Percentiles rank a stretch among this genome's conserved stretches.
Conservation (phyloP, 345 rosid genomes). For the Eutrema heterophyllum region DNA sequence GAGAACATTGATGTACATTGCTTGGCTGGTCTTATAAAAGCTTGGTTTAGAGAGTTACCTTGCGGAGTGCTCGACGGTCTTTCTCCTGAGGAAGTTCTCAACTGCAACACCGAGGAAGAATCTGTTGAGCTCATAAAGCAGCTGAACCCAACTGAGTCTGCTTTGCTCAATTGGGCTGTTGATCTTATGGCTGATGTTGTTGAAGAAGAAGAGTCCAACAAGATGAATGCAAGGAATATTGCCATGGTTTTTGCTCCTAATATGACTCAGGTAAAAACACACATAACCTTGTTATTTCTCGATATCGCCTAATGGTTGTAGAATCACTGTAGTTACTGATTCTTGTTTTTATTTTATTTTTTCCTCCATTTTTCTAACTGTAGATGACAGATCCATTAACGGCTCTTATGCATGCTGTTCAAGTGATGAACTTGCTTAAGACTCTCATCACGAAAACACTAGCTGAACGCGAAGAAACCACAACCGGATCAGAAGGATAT, state of each 20-base stretch:
- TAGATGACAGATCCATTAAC: conserved; percentile 96
- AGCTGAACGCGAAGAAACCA: conserved; percentile 67
- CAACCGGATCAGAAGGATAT: conserved; percentile 48
- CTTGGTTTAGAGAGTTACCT: conserved; percentile 98
- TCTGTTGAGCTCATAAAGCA: conserved; percentile 68
- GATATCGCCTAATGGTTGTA: not conserved
- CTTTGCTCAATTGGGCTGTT: conserved; percentile 85
- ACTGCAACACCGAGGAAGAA: conserved; percentile 77
- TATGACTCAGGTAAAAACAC: conserved; percentile 74
- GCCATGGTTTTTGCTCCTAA: conserved; percentile 97
- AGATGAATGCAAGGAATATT: conserved; percentile 93
- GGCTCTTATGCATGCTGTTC: conserved; percentile 94
- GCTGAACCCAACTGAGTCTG: conserved; percentile 82
- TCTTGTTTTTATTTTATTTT: not conserved
- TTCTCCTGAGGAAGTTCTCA: conserved; percentile 88
- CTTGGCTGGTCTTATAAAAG: conserved; percentile 91
- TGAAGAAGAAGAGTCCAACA: conserved; percentile 82
- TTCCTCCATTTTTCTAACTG: not conserved
- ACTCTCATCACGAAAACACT: conserved; percentile 57
- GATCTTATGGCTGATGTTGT: conserved; percentile 97
- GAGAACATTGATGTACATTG: conserved; percentile 87
- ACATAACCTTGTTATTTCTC: not conserved
- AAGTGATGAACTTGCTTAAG: conserved; percentile 96
- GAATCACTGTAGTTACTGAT: not conserved
- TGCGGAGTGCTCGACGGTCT: conserved; percentile 94